Evolutionary conservation across 1,284 basidiomycete species (phyloP).

Genomic region (Veloboletus limbatus): DNA sequence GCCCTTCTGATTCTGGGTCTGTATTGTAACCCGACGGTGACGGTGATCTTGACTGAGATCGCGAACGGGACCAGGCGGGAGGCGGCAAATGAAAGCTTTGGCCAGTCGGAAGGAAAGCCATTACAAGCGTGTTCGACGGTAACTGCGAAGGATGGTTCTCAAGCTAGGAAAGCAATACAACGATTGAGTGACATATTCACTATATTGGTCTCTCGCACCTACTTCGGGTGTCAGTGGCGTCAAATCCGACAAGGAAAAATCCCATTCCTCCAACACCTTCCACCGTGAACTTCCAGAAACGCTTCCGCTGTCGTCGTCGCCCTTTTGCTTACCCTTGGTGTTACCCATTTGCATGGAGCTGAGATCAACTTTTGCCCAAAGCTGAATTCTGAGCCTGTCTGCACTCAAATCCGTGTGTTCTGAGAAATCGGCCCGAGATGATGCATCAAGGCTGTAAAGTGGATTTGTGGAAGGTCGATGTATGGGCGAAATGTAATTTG

Average conservation of each 20-base stretch:
- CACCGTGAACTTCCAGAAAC: conserved; percentile 41
- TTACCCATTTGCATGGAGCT: conserved; percentile 6
- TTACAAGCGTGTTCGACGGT: conserved; percentile 70
- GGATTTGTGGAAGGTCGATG: conserved; percentile 78
- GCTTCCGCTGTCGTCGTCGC: conserved; percentile 19
- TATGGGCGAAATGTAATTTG: conserved; percentile 68
- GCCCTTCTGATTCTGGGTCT: conserved; percentile 58
- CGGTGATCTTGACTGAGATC: conserved; percentile 45
- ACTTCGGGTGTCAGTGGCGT: conserved; percentile 56
- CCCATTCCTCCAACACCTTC: conserved; percentile 69
- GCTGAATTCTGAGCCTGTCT: conserved; percentile 48
- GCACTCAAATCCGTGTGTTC: conserved; percentile 48
- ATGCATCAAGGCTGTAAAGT: conserved; percentile 56
- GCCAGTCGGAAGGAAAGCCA: conserved; percentile 60
- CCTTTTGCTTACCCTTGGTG: conserved; percentile 47
- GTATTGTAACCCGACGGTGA: conserved; percentile 63
- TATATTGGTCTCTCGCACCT: conserved; percentile 41
- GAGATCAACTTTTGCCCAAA: conserved; percentile 51
- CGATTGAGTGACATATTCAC: conserved; percentile 8
- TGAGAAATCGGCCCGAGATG: conserved; percentile 44
- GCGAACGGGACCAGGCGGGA: conserved; percentile 25
- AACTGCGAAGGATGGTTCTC: conserved; percentile 47
- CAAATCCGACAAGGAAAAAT: conserved; percentile 59
- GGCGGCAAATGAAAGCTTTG: conserved; percentile 56
- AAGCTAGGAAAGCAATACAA: conserved; percentile 36